Conservation (phyloP, 2,329 filamentous ascomycete genomes). For the Aspergillus fumigatus region DNA sequence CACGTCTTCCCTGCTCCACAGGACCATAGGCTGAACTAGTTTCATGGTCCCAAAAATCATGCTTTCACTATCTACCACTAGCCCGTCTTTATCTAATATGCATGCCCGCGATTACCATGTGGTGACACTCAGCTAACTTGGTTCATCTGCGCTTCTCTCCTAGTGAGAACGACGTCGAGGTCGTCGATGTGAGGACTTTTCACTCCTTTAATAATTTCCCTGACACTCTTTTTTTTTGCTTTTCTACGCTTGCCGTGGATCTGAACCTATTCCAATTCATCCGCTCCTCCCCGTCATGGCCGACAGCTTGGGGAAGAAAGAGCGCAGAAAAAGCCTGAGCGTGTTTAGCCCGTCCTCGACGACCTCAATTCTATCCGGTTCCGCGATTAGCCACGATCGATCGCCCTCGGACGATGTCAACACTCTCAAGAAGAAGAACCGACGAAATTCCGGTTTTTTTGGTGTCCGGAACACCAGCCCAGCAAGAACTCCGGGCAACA, state of each 20-base stretch:
- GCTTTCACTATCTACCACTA: not conserved
- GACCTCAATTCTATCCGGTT: slow-evolving; percentile 18
- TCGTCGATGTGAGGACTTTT: slow-evolving; percentile 28
- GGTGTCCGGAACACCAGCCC: slow-evolving; percentile 27
- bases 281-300: slow-evolving; percentile 24
- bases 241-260: not conserved
- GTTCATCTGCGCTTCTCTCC: slow-evolving; percentile 3
- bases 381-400: slow-evolving; percentile 25
- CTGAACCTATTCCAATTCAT: slow-evolving; percentile 1
- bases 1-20: slow-evolving; percentile 8
- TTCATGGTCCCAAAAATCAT: not conserved
- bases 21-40: not conserved
- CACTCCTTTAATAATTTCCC: not conserved
- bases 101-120: not conserved
- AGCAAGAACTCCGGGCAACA: slow-evolving; percentile 11
- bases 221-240: not conserved
- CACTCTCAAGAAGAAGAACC: slow-evolving; percentile 30
- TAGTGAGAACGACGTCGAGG: slow-evolving; percentile 26
- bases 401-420: slow-evolving; percentile 35
- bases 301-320: slow-evolving; percentile 27
- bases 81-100: not conserved
- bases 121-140: slow-evolving; percentile 12
- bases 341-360: slow-evolving; percentile 28
- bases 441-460: slow-evolving; percentile 39
- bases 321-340: slow-evolving; percentile 34